Percentiles rank a stretch among this genome's conserved stretches.
Conservation (phyloP, 129 eudicot genomes). For the Silybum marianum region DNA sequence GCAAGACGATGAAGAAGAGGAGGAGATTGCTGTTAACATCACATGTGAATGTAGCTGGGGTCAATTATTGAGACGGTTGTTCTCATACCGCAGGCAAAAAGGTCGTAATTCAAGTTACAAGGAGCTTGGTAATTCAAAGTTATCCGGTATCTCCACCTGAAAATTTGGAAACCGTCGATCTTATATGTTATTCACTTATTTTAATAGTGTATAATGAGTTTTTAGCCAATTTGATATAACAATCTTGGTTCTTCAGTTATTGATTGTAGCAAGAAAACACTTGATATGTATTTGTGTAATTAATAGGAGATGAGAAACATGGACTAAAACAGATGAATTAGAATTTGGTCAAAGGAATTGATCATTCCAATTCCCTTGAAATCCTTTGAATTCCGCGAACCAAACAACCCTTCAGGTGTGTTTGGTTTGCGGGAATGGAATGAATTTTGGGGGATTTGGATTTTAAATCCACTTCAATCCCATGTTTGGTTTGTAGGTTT, state of each 20-base stretch:
- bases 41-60: constrained; percentile 45
- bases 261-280: not conserved
- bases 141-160: constrained; percentile 20
- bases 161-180: not conserved
- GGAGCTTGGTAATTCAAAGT: constrained; percentile 24
- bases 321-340: not conserved
- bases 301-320: not conserved
- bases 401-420: no score
- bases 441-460: no score
- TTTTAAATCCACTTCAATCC: no score
- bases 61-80: constrained; percentile 50
- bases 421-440: no score
- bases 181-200: not conserved
- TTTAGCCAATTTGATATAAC: not conserved
- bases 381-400: no score
- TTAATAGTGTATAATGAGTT: not conserved
- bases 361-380: no score
- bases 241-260: not conserved
- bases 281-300: not conserved
- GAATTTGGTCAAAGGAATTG: no score
- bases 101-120: constrained; percentile 20
- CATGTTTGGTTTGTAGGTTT: no score
- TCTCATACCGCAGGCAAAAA: constrained; percentile 47
- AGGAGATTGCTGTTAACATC: constrained; percentile 14
- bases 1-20: constrained; percentile 28